Percentiles rank a stretch among this genome's conserved stretches.
phyloP scores from a whole-genome alignment of 257 asterid genomes.

The Anisodus tanguticus region DNA sequence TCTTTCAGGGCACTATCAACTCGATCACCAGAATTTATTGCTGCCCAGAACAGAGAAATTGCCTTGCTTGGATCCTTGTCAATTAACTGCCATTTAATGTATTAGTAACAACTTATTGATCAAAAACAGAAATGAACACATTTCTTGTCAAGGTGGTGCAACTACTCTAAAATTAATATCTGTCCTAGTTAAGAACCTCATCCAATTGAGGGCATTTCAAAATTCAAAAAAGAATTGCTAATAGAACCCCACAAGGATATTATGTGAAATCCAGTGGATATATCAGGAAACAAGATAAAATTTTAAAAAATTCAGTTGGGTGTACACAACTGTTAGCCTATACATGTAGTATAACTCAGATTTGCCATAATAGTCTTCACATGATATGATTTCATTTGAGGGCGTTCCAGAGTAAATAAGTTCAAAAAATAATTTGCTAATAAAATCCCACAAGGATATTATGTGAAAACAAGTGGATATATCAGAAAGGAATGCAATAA shows the following conservation, averaged over 20 bases:
- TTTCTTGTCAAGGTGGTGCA: background rate
- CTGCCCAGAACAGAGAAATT: constrained; percentile 88
- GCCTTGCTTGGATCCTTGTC: constrained; percentile 81
- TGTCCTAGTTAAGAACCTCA: background rate
- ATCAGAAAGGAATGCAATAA: background rate
- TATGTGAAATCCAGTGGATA: background rate
- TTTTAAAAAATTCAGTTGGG: no score
- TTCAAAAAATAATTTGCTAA: no score
- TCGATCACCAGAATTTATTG: constrained; percentile 91
- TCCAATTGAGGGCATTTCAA: background rate
- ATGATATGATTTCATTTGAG: no score
- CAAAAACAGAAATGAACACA: background rate
- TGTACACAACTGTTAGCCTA: no score
- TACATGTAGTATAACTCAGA: no score
- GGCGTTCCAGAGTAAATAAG: no score
- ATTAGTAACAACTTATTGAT: background rate
- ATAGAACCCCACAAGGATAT: background rate
- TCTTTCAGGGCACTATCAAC: constrained; percentile 94
- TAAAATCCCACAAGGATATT: no score
- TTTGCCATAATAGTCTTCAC: background rate
- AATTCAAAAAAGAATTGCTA: background rate
- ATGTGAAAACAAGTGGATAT: background rate
- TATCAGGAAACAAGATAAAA: background rate
- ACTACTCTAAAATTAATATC: background rate
- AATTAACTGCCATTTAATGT: constrained; percentile 39